These are phyloP conservation scores for Umbelopsis isabellina DNA, from an alignment of 192 early-diverging fungal genomes.

Conservation along the genomic window DNA sequence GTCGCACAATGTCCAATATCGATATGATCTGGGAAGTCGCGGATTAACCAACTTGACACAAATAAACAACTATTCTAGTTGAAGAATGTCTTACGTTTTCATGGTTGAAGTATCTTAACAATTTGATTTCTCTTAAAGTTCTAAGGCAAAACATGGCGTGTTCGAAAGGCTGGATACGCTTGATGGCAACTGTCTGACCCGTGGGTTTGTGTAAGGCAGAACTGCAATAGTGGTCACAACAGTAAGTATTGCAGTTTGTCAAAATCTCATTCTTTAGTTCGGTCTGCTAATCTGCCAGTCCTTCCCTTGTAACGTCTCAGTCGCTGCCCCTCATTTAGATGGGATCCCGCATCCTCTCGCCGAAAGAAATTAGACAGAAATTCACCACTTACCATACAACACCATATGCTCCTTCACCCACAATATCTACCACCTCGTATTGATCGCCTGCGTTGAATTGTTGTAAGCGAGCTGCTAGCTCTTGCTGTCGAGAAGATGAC, in stretches of 20 bases:
- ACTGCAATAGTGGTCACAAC: constrained; percentile 35
- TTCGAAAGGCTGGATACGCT: constrained; percentile 86
- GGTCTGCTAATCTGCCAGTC: no score
- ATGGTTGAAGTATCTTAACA: constrained; percentile 84
- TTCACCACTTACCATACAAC: constrained; percentile 78
- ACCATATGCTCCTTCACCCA: constrained; percentile 94
- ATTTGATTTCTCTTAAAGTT: constrained; percentile 83
- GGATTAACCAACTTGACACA: background rate
- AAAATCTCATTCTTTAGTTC: no score
- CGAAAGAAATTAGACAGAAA: background rate
- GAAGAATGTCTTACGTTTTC: constrained; percentile 63
- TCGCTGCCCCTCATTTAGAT: no score
- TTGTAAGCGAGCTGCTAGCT: constrained; percentile 43
- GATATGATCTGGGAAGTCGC: constrained; percentile 74
- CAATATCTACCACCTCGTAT: constrained; percentile 84
- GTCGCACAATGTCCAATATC: constrained; percentile 90
- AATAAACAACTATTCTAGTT: background rate
- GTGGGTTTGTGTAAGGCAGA: constrained; percentile 84
- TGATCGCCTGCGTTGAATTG: constrained; percentile 80
- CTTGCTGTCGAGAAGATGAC: constrained; percentile 31
- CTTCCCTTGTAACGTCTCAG: no score
- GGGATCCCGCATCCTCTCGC: background rate
- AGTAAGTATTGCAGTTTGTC: no score
- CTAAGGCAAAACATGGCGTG: constrained; percentile 84
- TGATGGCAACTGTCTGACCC: constrained; percentile 87